Conservation (phyloP, 345 rosid genomes). For the thale cress (Arabidopsis thaliana) region TAIR10.1 NC_003076.8:21905001-21905500, state of each 20-base stretch:
- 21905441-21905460: background rate
- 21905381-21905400: background rate
- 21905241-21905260: no score
- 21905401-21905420: background rate
- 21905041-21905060: background rate
- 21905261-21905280: background rate
- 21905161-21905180: background rate
- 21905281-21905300: background rate
- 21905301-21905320: background rate
- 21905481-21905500: slow-evolving; percentile 10
- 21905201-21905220: background rate
- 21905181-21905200: background rate
- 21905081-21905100: background rate
- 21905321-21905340: no score
- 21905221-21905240: no score
- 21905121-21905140: background rate
- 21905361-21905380: background rate
- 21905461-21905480: background rate
- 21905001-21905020: background rate
- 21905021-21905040: background rate
- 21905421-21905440: background rate
- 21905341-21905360: background rate
- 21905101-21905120: background rate
- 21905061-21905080: background rate
- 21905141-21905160: background rate